Base-by-base conservation (phyloP, 805 yeast genomes). In the Yarrowia alimentaria region DNA sequence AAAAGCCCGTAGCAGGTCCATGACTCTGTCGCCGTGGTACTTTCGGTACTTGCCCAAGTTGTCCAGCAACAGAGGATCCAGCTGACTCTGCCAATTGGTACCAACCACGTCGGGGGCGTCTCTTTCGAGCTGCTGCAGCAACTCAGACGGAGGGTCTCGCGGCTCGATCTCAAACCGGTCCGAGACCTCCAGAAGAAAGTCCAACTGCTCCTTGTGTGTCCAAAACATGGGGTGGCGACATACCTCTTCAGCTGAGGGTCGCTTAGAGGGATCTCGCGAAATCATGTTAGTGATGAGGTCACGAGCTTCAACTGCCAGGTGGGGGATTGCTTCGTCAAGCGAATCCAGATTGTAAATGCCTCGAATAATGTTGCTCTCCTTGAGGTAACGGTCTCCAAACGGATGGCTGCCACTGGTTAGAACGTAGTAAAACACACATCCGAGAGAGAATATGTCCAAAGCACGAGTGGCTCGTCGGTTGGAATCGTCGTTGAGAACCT, bases 31-130 rank as follows among this genome's bases (percentile, higher is more conserved):
- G 0, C 84, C 77, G 56, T 83, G 83, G 64, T 93, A 93, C 65
- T 88, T 90, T 58, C 99, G 76, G 64, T 88, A 93, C 62, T 86
- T 87, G 14, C 95, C 96, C 56, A 93, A 72, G 61, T 91, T 89
- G 22, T 82, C 85, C 69, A 86, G 74, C 60, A 91, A 85, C 12
- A 72, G 69, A n/a, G 68, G 62, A 60, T 88, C 94, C 63, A 93
- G 82, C 58, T 76, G 76, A 11, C 60, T 57, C 57, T 83, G 84
- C 98, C 98, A 94, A 57, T 93, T 85, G 0, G 74, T 74, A 8
- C 74, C 73, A 0, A 83, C 79, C 2, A 65, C 68, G 0, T 50
- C 18, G 0, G 57, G 47, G 0, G 86, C 78, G 13, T 67, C 65
- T 1, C 61, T 58, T 61, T 88, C 95, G 6, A 88, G 68, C 42